Base-by-base conservation (phyloP, 78 protist species). In the Dictyostelium purpureum region DNA sequence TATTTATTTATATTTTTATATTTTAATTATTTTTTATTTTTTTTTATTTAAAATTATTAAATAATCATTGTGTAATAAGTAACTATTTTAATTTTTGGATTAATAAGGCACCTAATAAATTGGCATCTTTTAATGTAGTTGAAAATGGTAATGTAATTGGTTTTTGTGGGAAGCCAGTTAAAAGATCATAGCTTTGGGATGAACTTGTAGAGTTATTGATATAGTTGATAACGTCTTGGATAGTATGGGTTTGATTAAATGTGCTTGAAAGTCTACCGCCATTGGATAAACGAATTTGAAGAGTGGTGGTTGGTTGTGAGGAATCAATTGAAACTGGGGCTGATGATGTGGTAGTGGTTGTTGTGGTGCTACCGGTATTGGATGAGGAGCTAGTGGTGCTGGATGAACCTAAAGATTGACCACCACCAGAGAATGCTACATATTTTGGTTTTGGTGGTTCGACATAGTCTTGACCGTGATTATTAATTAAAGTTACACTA, bases 261-360 rank as follows among this genome's bases (percentile, higher is more conserved):
- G 71, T 80, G 4, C 79, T 69, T 35, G 51, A 26, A 21, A 77
- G 73, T 54, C 90, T 71, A 10, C 57, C 19, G 35, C 95, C 95
- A 70, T 90, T 80, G 14, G 79, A 77, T 70, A 90, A 37, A 61
- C 81, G 69, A 54, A 90, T 90, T 71, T 90, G 95, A n/a, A 90
- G 38, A 4, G 59, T 61, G 24, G 90, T 82, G 0, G 80, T 70
- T 70, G 89, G 90, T 54, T 82, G 51, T 45, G 65, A 33, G n/a
- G 24, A 19, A 49, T 90, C 95, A 33, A 79, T 38, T 19, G 16
- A 10, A 7, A 71, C n/a, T 67, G 90, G 14, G 7, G 70, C 10
- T 31, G 69, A n/a, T 16, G 77, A 12, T 33, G 77, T 38, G 9
- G 87, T 0, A 2, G 92, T 2, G 3, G 92, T 5, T 33, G 82